Conservation (phyloP, 2,329 filamentous ascomycete genomes). For the Colletotrichum viniferum region DNA sequence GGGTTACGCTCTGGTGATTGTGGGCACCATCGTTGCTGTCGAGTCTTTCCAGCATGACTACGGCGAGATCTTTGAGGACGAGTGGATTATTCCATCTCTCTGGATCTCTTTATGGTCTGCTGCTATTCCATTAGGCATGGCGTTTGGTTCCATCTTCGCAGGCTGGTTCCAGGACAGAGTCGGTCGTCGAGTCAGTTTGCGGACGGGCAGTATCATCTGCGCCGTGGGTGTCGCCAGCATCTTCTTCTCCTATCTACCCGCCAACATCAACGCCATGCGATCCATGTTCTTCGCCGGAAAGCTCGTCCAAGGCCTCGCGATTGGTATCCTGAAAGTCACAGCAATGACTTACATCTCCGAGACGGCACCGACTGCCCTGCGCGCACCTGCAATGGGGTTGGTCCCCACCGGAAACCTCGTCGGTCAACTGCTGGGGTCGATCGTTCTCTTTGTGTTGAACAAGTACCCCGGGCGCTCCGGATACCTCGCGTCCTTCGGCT, state of each 20-base stretch:
- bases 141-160: slow-evolving; percentile 27
- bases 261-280: slow-evolving; percentile 17
- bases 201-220: slow-evolving; percentile 28
- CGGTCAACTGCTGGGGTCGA: slow-evolving; percentile 29
- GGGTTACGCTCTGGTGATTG: slow-evolving; percentile 31
- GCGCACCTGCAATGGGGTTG: slow-evolving; percentile 31
- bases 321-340: slow-evolving; percentile 29
- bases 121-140: slow-evolving; percentile 26
- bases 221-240: slow-evolving; percentile 27
- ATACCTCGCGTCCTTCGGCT: slow-evolving; percentile 29
- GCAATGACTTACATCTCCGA: slow-evolving; percentile 43
- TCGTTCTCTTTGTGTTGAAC: slow-evolving; percentile 28
- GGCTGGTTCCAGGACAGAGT: slow-evolving; percentile 32
- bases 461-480: slow-evolving; percentile 18
- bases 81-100: slow-evolving; percentile 26
- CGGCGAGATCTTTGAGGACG: slow-evolving; percentile 26
- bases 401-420: slow-evolving; percentile 30
- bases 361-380: slow-evolving; percentile 28
- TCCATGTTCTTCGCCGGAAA: slow-evolving; percentile 29
- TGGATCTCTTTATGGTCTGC: slow-evolving; percentile 34
- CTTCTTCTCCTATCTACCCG: slow-evolving; percentile 29
- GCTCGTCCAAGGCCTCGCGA: slow-evolving; percentile 29
- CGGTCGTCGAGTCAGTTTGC: slow-evolving; percentile 28
- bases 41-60: slow-evolving; percentile 34
- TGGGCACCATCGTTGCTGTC: slow-evolving; percentile 30